phyloP scores from a whole-genome alignment of 2,329 filamentous ascomycete species.

The Monilinia aucupariae region DNA sequence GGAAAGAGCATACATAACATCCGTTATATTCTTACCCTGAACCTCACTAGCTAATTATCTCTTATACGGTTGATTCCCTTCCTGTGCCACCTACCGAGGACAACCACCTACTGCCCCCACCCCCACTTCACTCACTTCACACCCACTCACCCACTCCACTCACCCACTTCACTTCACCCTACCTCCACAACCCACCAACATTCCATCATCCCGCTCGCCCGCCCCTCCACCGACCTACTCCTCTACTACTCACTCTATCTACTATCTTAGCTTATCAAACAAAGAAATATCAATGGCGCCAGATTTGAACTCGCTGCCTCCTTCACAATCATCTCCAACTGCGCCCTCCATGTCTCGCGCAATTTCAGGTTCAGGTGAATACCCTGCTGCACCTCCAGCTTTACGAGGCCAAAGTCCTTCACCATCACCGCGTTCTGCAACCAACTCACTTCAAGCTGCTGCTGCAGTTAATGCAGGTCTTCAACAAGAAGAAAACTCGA shows the following conservation, averaged over 20 bases:
- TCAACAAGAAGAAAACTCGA: conserved; percentile 54
- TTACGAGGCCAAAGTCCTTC: conserved; percentile 48
- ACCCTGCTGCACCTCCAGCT: conserved; percentile 22
- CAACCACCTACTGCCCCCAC: too few species aligned
- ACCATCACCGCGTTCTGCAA: conserved; percentile 58
- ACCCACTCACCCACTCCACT: too few species aligned
- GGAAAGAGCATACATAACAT: too few species aligned
- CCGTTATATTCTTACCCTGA: too few species aligned
- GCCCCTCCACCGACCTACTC: background rate
- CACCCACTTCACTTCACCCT: too few species aligned
- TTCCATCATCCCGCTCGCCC: background rate
- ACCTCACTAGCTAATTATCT: too few species aligned
- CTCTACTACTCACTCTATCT: background rate
- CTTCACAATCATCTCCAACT: conserved; percentile 38
- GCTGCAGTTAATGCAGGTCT: conserved; percentile 74
- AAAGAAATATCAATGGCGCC: conserved; percentile 36
- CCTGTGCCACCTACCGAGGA: too few species aligned
- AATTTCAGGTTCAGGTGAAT: conserved; percentile 36
- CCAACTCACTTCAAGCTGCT: conserved; percentile 68
- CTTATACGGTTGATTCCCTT: too few species aligned
- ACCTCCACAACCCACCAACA: conserved; percentile 1
- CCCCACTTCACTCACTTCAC: too few species aligned
- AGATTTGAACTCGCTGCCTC: conserved; percentile 55
- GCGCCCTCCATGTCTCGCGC: conserved; percentile 38
- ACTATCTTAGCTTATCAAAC: background rate